phyloP scores from a whole-genome alignment of 345 rosid species.

The Salix caprea region DNA sequence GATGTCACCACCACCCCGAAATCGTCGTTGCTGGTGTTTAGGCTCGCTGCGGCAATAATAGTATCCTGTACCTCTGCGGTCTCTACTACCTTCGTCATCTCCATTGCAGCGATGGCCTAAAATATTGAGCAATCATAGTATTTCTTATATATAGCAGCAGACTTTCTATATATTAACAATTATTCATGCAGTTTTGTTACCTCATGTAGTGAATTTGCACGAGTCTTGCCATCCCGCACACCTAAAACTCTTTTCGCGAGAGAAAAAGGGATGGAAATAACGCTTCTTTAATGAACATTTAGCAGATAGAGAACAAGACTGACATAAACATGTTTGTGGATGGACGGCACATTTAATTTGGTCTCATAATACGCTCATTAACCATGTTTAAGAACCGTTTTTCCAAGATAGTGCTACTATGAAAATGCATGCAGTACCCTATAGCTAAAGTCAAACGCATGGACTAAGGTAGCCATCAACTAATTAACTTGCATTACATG shows the following conservation, averaged over 20 bases:
- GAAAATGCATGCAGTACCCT: conserved; percentile 24
- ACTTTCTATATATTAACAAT: not conserved
- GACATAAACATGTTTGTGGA: not conserved
- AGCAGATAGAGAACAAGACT: not conserved
- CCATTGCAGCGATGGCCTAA: not conserved
- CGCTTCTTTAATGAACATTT: too few species aligned
- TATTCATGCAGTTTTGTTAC: not conserved
- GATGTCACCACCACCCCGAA: not conserved
- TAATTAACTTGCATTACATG: not conserved
- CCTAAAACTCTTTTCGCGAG: conserved; percentile 14
- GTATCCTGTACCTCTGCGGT: not conserved
- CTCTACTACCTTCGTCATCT: not conserved
- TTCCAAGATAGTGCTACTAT: not conserved
- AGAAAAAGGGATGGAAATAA: not conserved
- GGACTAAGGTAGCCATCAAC: conserved; percentile 12
- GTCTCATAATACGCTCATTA: too few species aligned
- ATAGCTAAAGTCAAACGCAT: conserved; percentile 5
- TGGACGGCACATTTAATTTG: too few species aligned
- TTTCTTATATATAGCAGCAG: not conserved
- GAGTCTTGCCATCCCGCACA: not conserved
- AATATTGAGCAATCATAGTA: not conserved
- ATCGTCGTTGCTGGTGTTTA: conserved; percentile 1
- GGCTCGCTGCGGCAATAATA: not conserved
- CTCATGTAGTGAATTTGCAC: conserved; percentile 8
- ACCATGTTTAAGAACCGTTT: too few species aligned